These are phyloP conservation scores for Nakazawaea laoshanensis DNA, from an alignment of 805 yeast genomes.

Conservation along the genomic window DNA sequence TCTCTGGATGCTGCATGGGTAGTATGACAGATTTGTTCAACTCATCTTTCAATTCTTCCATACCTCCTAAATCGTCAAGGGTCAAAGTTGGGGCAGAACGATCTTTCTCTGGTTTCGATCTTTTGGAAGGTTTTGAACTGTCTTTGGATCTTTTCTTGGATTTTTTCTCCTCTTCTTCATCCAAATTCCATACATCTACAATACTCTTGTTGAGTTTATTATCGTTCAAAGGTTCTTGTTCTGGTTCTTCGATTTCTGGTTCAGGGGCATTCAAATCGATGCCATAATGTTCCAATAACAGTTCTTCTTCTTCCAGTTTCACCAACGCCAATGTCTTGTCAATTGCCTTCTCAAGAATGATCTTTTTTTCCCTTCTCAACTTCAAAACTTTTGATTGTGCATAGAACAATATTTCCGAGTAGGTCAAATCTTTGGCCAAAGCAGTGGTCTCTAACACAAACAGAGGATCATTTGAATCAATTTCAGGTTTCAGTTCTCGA, in stretches of 20 bases:
- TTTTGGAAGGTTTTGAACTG: slow-evolving; percentile 16
- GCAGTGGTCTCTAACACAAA: slow-evolving; percentile 27
- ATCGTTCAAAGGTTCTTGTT: slow-evolving; percentile 44
- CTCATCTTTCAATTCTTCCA: slow-evolving; percentile 77
- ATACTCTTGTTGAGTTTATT: slow-evolving; percentile 74
- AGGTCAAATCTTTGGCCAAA: slow-evolving; percentile 50
- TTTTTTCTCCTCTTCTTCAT: slow-evolving; percentile 19
- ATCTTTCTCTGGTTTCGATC: slow-evolving; percentile 35
- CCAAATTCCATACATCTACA: slow-evolving; percentile 57
- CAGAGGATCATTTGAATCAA: slow-evolving; percentile 26
- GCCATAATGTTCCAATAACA: slow-evolving; percentile 29
- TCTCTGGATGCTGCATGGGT: slow-evolving; percentile 92
- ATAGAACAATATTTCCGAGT: slow-evolving; percentile 43
- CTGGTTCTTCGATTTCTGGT: slow-evolving; percentile 19
- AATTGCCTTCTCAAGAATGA: slow-evolving; percentile 52
- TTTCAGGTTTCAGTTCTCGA: slow-evolving; percentile 21
- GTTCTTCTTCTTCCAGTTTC: slow-evolving; percentile 53
- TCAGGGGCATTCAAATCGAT: slow-evolving; percentile 15
- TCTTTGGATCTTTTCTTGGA: slow-evolving; percentile 48
- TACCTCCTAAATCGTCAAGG: slow-evolving; percentile 78
- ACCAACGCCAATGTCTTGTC: slow-evolving; percentile 49
- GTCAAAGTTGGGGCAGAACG: slow-evolving; percentile 64
- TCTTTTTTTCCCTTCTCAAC: slow-evolving; percentile 61
- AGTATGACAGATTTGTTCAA: slow-evolving; percentile 84
- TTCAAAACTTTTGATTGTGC: slow-evolving; percentile 61